Conservation (phyloP, 2,329 filamentous ascomycete species). For the Aspergillus cejpii region DNA sequence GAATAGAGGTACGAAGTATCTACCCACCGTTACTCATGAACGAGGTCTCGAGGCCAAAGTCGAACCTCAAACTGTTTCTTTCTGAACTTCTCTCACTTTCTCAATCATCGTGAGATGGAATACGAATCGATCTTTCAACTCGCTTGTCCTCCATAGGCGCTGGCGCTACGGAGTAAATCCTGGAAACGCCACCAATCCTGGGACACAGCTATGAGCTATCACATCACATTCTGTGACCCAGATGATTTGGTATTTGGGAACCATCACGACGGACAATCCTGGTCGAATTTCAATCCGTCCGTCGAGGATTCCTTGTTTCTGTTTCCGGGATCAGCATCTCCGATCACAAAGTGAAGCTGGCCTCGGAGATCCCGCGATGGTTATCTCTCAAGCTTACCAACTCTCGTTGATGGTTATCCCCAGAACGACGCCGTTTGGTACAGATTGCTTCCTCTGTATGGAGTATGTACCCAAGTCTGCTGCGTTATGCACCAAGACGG, state of each 20-base stretch:
- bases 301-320: slow-evolving; percentile 3
- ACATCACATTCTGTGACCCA: background rate
- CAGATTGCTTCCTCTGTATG: background rate
- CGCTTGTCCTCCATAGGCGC: no score
- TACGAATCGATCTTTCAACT: no score
- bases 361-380: background rate
- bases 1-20: no score
- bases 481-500: background rate
- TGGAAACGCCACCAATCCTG: background rate
- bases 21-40: no score
- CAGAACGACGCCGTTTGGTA: background rate
- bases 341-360: background rate
- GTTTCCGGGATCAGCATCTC: background rate
- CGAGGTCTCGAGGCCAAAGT: no score
- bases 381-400: no score
- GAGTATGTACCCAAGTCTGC: background rate
- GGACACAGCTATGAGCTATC: background rate
- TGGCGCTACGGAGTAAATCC: background rate
- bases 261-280: background rate
- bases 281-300: background rate
- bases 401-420: no score
- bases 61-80: no score
- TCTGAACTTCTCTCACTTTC: no score
- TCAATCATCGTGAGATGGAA: no score
- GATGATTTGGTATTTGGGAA: background rate